Evolutionary conservation across 768 basidiomycete species (phyloP), one percentile per base, ranked within the genome.

Genomic region (Collybia sp.): DNA sequence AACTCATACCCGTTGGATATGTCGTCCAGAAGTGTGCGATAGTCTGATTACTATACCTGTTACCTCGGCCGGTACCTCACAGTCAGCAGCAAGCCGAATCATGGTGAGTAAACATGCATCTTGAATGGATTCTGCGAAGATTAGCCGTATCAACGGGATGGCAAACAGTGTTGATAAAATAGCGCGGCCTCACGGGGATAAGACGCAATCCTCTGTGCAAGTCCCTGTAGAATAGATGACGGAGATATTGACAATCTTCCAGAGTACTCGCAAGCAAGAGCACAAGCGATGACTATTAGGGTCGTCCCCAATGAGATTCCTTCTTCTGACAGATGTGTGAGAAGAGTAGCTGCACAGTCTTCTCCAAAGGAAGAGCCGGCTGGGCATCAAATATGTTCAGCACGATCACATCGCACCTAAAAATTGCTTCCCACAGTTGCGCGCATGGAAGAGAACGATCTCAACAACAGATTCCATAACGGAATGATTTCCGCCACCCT

Each of bases 31-130:
- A 6, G 56, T 60, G 43, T 72, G 65, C 11, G 70, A 65, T 36
- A 83, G 44, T 32, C 64, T 63, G 16, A 62, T 61, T 10, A 88
- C 77, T 12, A 58, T 52, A 17, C 58, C 60, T 12, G 67, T 52
- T 17, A 79, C 68, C 5, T 75, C 64, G 15, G 67, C 57, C 3
- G 83, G 76, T 10, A 85, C 58, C 17, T 73, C 65, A 54, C 80
- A 83, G 15, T 80, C 75, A 2, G 75, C 78, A 41, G 76, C 69
- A 25, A 89, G 51, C 44, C 87, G 74, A 31, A 90, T 62, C 82
- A 92, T 85, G 2, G 82, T 73, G 30, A 91, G 58, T 25, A 93
- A 63, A 49, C 79, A 80, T 3, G 80, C 80, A 47, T 93, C 89
- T 58, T 87, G 85, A 6, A 91, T 77, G 20, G 82, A 68, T 30